Base-by-base conservation (phyloP, 202 grass and related monocot species). In the Setaria italica region DNA sequence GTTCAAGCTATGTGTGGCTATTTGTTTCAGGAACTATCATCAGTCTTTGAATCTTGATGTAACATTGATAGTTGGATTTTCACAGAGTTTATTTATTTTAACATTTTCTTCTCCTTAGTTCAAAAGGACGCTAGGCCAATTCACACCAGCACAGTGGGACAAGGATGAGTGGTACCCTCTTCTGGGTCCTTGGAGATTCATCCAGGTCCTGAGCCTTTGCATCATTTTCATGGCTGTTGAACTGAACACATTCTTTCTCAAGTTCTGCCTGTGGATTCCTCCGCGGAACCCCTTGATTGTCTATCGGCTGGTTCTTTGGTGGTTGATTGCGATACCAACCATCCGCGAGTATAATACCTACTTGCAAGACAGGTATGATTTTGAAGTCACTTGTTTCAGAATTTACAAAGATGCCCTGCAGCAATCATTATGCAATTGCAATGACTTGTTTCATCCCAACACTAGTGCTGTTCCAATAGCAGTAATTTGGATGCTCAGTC, bases 301-400 rank as follows among this genome's bases (percentile, higher is more conserved):
- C 20, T 99, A 99, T 79, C 89, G 97, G 43, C 72, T 99, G 67
- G 80, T 99, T 62, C 94, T 99, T 67, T 99, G 97, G 97, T 99
- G 97, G 97, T 83, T 99, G 63, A 94, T 99, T 84, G 97, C 97
- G 0, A 99, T 99, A 87, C 97, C 97, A 49, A 99, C 94, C 42
- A 99, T 99, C 64, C 94, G 94, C 0, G 97, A 99, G 80, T 99
- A 99, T 64, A 99, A 99, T 69, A 99, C 94, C 50, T 99, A 99
- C 83, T 93, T 99, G 59, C 97, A 99, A 86, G 94, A 99, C 89
- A 99, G 92, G 97, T 99, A 91, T 62, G 50, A 29, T 58, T 60
- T 86, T 89, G 55, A 62, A 67, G n/a, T 47, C 32, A 59, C 5
- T 57, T 50, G 30, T 20, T 83, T 63, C 37, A 70, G 9, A 81